Base-by-base conservation (phyloP, 2,329 filamentous ascomycete genomes). In the Fusarium nisikadoi region DNA sequence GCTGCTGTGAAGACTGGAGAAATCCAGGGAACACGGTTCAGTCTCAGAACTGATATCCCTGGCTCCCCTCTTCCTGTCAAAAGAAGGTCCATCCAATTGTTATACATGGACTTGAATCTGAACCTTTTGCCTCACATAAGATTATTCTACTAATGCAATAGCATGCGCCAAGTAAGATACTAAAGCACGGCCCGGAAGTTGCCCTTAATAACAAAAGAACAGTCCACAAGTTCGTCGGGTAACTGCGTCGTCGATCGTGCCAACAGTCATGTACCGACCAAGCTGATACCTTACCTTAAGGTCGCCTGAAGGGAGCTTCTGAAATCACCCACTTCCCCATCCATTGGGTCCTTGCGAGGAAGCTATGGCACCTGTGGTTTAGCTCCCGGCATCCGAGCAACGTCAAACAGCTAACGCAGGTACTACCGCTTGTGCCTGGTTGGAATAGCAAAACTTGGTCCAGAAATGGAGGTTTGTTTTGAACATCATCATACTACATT, bases 151-250 rank as follows among this genome's bases (percentile, higher is more conserved):
- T 73, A 63, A 52, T 68, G 57, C 65, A 73, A 60, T 60, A 65
- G 31, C 29, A 62, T 27, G 46, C 33, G 27, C 43, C 47, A 62
- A 56, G 36, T 58, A 57, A 56, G 47, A 42, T 41, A 29, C 36
- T 52, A 62, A 55, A 53, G 27, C 42, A 57, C 45, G 56, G 59
- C 52, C 42, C 42, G 47, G 47, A 62, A 58, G 33, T 46, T 59
- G 45, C 27, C 35, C 41, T 33, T 61, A 31, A 39, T 58, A 31
- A 35, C 52, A 69, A 31, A 27, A 47, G 52, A 58, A 45, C n/a
- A 57, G 62, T 71, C 72, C 65, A 75, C 68, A 60, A 50, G 74
- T 72, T 76, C 71, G 39, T 60, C 70, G 63, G 72, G 62, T 69
- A 47, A 64, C 45, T 71, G 59, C 72, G 61, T 75, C 31, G 65